Conservation (phyloP, 129 eudicot genomes). For the Artemisia annua region DNA sequence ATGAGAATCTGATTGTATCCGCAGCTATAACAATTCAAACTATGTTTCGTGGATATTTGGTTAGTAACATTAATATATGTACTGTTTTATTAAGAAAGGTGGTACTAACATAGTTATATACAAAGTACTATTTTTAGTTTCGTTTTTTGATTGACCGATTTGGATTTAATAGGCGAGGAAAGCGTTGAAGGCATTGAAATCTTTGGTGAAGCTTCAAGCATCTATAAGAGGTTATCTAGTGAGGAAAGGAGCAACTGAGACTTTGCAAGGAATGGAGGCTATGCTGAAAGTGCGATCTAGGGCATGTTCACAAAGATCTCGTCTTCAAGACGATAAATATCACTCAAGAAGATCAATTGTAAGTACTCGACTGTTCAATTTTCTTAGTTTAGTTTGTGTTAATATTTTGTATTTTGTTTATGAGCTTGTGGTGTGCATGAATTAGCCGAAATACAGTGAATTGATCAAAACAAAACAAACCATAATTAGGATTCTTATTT, state of each 20-base stretch:
- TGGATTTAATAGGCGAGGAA: constrained; percentile 62
- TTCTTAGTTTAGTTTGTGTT: background rate
- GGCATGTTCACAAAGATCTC: constrained; percentile 58
- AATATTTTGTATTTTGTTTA: background rate
- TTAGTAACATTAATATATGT: constrained; percentile 19
- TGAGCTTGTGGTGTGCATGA: background rate
- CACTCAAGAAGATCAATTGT: constrained; percentile 36
- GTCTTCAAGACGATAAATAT: constrained; percentile 25
- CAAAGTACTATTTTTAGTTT: background rate
- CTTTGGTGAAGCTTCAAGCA: constrained; percentile 91
- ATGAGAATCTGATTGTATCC: constrained; percentile 30
- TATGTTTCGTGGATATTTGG: constrained; percentile 71
- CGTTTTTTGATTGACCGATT: background rate
- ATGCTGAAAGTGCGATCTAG: constrained; percentile 78
- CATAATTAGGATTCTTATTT: no score
- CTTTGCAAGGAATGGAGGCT: constrained; percentile 78
- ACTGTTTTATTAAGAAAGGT: constrained; percentile 5
- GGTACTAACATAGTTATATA: background rate
- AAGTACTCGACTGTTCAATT: constrained; percentile 26
- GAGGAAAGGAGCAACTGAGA: constrained; percentile 67
- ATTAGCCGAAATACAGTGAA: no score
- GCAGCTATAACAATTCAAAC: constrained; percentile 79
- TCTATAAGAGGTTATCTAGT: constrained; percentile 80
- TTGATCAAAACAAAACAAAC: no score
- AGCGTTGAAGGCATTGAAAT: constrained; percentile 79